Base-by-base conservation (phyloP, 2,329 filamentous ascomycete species). In the Macrophomina phaseolina region DNA sequence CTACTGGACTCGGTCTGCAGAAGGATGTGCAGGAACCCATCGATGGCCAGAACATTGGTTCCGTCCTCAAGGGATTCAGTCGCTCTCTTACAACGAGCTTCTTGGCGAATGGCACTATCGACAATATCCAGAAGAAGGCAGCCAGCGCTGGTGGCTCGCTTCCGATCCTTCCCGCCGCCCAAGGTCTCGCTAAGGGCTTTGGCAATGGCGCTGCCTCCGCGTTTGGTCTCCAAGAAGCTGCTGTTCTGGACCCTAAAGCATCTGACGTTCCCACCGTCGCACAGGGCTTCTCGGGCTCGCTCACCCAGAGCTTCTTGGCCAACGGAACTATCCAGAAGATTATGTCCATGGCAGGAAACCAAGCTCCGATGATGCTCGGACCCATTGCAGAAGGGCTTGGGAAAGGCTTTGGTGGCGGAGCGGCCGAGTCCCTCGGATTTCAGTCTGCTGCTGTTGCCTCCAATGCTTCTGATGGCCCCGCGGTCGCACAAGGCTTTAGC, bases 291-390 rank as follows among this genome's bases (percentile, higher is more conserved):
- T 51, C 45, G 3, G 36, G 49, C 5, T 52, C 61, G 36, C 36
- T 64, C n/a, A 64, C 61, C 5, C 18, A 48, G 46, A 64, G 61
- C 48, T 64, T 64, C 36, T 23, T 64, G 4, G 46, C 60, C 45
- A 63, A 63, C 11, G 60, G 60, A 5, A 63, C 60, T 14, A 32
- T 36, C 5, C 34, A 51, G 14, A 52, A 42, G 46, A 32, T 63
- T n/a, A 40, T 12, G 11, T 16, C 32, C 4, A 38, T 40, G 52
- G 32, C 23, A 18, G 52, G 34, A 11, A 18, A 38, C 6, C 60
- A 63, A 6, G 60, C 46, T 1, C 32, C 46, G 14, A 49, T n/a
- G 34, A 63, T 63, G 60, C 45, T 63, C n/a, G 60, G 46, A 4
- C 34, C 60, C 7, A 51, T 51, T 12, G 60, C 46, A 1, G 60